A percentile compares a stretch with the other conserved stretches of the same genome.
Evolutionary conservation across 139 green algal species (phyloP).

Genomic region (Chlamydomonas sp.): DNA sequence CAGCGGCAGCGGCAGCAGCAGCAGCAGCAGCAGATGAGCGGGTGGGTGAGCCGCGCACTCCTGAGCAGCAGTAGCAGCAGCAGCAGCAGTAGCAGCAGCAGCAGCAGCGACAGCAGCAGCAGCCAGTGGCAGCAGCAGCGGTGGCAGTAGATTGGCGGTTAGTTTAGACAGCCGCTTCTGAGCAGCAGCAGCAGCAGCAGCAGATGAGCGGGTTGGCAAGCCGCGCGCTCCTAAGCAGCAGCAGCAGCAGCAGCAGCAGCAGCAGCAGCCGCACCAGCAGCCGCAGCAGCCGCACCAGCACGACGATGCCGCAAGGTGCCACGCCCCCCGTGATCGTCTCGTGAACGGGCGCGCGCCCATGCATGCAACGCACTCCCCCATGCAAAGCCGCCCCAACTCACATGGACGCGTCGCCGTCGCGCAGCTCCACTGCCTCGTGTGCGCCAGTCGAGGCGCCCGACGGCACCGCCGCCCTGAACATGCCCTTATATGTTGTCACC

Average conservation of each 20-base stretch:
- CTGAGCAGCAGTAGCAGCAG: neutral
- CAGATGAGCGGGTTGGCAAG: neutral
- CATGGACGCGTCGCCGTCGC: constrained; percentile 79
- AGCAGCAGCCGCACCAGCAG: neutral
- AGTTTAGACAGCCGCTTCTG: too few relatives aligned
- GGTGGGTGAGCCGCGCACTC: neutral
- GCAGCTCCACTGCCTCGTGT: constrained; percentile 96
- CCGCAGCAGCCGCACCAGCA: too few relatives aligned
- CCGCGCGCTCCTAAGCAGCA: neutral
- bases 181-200: constrained; percentile 4
- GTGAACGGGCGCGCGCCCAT: too few relatives aligned
- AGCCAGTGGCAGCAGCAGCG: neutral
- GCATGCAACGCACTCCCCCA: too few relatives aligned
- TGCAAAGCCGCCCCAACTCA: too few relatives aligned
- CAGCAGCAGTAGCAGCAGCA: constrained; percentile 2
- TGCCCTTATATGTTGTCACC: constrained; percentile 85
- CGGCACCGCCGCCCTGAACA: constrained; percentile 84
- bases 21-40: neutral
- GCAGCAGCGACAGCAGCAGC: neutral
- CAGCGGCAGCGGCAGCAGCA: neutral
- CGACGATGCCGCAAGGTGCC: too few relatives aligned
- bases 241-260: neutral
- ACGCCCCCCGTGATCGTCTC: too few relatives aligned
- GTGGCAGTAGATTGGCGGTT: neutral
- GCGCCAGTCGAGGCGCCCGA: constrained; percentile 90